Evolutionary conservation across 495 filamentous ascomycete genomes (phyloP), one percentile per base, ranked within the genome.

Genomic region (Penicillium paradoxum): DNA sequence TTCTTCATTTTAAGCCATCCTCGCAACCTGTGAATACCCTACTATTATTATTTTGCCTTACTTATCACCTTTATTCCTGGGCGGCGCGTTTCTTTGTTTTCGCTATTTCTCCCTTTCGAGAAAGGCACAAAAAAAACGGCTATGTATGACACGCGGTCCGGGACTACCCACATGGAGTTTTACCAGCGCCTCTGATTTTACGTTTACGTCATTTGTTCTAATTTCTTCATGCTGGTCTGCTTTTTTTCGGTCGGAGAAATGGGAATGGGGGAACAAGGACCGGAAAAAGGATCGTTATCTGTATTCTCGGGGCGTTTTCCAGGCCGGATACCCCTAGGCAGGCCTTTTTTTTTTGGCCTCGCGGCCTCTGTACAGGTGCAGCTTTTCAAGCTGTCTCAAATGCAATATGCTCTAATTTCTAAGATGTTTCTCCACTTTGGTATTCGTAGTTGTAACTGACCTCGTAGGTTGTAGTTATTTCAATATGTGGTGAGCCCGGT

Each of bases 1-100:
- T 41, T 39, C 30, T 39, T 55, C 51, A 43, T 40, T n/a, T 39
- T 43, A 46, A 21, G 37, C n/a, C 32, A 41, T 44, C 33, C 47
- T 33, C 61, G 22, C n/a, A n/a, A n/a, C n/a, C 10, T 69, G 56
- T 69, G 55, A 60, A 67, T 73, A 65, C 63, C 42, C 50, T 51
- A 44, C 51, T 19, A 27, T 47, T 49, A 18, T 32, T 41, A 7
- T 36, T 21, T 47, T 46, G 38, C 7, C 22, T 30, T 47, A 27
- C 25, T 37, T 48, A 27, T 38, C 29, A 48, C n/a, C 48, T 52
- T 27, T 51, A 45, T 52, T 51, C 45, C 24, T 40, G 62, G 64
- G 57, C 42, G 64, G 64, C 53, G 50, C 59, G 51, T 46, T 39
- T 63, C 42, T 53, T 63, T 59, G 19, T 45, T 67, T 57, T 53